These are phyloP conservation scores for Ilex paraguariensis DNA, from an alignment of 305 asterid species.

Conservation along the genomic window DNA sequence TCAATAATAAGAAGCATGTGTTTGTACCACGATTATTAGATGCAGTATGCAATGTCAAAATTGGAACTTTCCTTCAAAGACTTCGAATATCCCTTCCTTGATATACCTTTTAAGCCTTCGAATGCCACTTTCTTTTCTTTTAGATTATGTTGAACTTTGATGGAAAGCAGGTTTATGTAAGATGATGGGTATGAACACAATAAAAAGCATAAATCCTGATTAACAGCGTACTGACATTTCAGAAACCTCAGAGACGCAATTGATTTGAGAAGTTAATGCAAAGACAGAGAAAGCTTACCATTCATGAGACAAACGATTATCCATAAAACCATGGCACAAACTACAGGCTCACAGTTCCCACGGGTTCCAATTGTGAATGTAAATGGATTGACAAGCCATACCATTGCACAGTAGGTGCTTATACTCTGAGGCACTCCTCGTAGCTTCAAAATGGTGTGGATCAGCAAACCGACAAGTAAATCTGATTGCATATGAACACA, in stretches of 20 bases:
- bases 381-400: slow-evolving; percentile 94
- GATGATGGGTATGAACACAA: too few species aligned
- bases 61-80: too few species aligned
- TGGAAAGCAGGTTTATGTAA: too few species aligned
- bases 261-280: not conserved
- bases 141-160: too few species aligned
- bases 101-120: too few species aligned
- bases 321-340: slow-evolving; percentile 87
- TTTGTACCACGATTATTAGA: too few species aligned
- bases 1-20: not conserved
- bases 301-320: slow-evolving; percentile 68
- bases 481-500: slow-evolving; percentile 27
- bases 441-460: slow-evolving; percentile 61
- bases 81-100: too few species aligned
- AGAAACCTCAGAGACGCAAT: not conserved
- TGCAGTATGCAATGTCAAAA: too few species aligned
- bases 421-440: slow-evolving; percentile 72
- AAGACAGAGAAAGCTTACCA: slow-evolving; percentile 42
- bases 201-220: not conserved
- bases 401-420: slow-evolving; percentile 47
- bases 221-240: not conserved
- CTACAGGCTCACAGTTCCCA: slow-evolving; percentile 86
- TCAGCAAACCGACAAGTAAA: slow-evolving; percentile 79
- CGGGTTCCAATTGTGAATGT: slow-evolving; percentile 97
- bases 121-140: too few species aligned